Evolutionary conservation across 2,329 filamentous ascomycete species (phyloP).

Genomic region (Ophiostoma populinum): DNA sequence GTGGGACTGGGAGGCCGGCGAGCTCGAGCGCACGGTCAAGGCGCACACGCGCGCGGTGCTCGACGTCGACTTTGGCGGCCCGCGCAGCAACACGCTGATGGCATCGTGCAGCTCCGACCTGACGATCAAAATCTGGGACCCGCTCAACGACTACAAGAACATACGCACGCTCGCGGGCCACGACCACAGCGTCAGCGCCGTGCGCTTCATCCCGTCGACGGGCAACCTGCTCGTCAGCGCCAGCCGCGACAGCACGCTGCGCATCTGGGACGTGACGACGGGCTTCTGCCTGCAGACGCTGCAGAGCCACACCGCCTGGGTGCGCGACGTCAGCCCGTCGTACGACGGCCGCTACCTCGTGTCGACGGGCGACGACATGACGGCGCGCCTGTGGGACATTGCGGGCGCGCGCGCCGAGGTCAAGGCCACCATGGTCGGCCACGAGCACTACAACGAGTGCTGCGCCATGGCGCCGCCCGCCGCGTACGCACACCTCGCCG

Average conservation of each 20-base stretch:
- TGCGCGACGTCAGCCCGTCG: slow-evolving; percentile 73
- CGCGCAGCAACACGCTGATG: slow-evolving; percentile 59
- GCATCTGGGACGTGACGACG: slow-evolving; percentile 85
- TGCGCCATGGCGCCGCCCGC: slow-evolving; percentile 70
- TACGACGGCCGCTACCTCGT: slow-evolving; percentile 69
- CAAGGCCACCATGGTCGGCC: slow-evolving; percentile 66
- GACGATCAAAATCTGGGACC: slow-evolving; percentile 92
- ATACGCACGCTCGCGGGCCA: slow-evolving; percentile 81
- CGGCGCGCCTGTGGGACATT: slow-evolving; percentile 71
- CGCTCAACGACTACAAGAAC: slow-evolving; percentile 84
- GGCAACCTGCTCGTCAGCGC: slow-evolving; percentile 77
- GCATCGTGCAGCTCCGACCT: slow-evolving; percentile 74
- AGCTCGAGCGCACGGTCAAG: slow-evolving; percentile 78
- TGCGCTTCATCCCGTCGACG: slow-evolving; percentile 72
- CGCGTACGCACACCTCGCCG: slow-evolving; percentile 59
- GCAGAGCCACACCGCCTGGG: slow-evolving; percentile 72
- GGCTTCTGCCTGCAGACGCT: slow-evolving; percentile 89
- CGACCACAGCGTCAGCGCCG: slow-evolving; percentile 77
- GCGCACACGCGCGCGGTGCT: slow-evolving; percentile 79
- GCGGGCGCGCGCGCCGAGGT: slow-evolving; percentile 47
- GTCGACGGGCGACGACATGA: slow-evolving; percentile 69
- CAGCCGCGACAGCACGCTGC: slow-evolving; percentile 66
- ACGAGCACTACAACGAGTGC: slow-evolving; percentile 76
- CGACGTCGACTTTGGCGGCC: slow-evolving; percentile 81
- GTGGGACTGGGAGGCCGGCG: slow-evolving; percentile 91